Conservation (phyloP, 2,329 filamentous ascomycete genomes). For the Colletotrichum sp. region DNA sequence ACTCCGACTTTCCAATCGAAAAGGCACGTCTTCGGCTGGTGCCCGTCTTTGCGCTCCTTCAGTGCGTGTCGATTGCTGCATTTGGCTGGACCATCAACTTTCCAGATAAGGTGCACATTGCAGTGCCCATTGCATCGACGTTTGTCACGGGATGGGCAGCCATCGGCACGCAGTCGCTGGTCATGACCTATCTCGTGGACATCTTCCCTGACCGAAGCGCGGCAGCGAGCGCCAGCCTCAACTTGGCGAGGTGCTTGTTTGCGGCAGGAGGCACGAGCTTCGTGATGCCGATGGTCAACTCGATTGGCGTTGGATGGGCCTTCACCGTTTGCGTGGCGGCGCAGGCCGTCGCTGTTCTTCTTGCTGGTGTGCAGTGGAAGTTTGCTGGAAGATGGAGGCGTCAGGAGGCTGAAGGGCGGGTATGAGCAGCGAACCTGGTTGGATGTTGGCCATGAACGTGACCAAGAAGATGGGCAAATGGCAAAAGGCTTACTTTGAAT, state of each 20-base stretch:
- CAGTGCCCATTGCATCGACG: constrained; percentile 52
- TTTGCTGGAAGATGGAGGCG: constrained; percentile 42
- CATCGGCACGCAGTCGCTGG: constrained; percentile 50
- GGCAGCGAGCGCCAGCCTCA: constrained; percentile 57
- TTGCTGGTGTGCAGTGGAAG: constrained; percentile 48
- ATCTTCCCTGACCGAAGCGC: constrained; percentile 54
- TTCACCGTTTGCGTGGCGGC: constrained; percentile 51
- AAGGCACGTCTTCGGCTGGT: constrained; percentile 55
- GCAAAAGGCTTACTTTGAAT: not conserved
- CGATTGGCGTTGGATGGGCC: constrained; percentile 31
- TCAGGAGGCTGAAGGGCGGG: constrained; percentile 8
- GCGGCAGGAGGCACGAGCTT: constrained; percentile 49
- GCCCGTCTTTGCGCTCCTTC: constrained; percentile 46
- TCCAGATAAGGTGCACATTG: constrained; percentile 45
- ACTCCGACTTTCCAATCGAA: constrained; percentile 48
- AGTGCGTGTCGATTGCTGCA: constrained; percentile 50
- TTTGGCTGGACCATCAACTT: constrained; percentile 61
- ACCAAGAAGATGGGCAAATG: not conserved
- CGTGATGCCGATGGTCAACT: constrained; percentile 53
- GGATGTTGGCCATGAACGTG: not conserved
- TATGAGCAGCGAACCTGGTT: not conserved
- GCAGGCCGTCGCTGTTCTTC: constrained; percentile 49
- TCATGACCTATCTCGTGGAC: constrained; percentile 60
- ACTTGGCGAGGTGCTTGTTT: constrained; percentile 56
- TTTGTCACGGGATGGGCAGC: constrained; percentile 59